phyloP scores from a whole-genome alignment of 768 basidiomycete species.

The Baorangia bicolor region DNA sequence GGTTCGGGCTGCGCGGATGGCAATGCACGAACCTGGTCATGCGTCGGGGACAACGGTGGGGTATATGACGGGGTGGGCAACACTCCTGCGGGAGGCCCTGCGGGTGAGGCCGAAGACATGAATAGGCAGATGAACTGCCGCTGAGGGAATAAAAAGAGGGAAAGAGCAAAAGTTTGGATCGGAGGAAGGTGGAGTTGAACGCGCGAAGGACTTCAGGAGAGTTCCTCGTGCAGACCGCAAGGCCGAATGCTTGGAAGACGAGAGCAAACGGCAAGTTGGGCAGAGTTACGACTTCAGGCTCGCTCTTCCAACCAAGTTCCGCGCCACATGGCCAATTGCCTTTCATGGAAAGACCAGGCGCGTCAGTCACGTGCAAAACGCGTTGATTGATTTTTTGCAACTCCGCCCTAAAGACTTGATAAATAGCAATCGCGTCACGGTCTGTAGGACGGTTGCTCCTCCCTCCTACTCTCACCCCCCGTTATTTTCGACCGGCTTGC shows the following conservation, averaged over 20 bases:
- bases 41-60: constrained; percentile 57
- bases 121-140: constrained; percentile 32
- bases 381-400: constrained; percentile 33
- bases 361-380: constrained; percentile 35
- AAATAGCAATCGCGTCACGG: constrained; percentile 32
- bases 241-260: constrained; percentile 13
- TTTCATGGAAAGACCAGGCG: constrained; percentile 20
- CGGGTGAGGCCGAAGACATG: constrained; percentile 30
- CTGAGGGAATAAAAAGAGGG: neutral
- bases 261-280: constrained; percentile 9
- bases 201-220: constrained; percentile 21
- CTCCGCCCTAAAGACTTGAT: constrained; percentile 32
- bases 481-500: constrained; percentile 7
- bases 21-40: constrained; percentile 60
- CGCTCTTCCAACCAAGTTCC: constrained; percentile 16
- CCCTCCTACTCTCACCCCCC: constrained; percentile 21
- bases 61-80: constrained; percentile 33
- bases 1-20: constrained; percentile 16
- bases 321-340: constrained; percentile 19
- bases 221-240: constrained; percentile 35
- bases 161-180: constrained; percentile 10
- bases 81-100: constrained; percentile 37
- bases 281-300: constrained; percentile 1
- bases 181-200: constrained; percentile 15
- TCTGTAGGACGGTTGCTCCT: neutral